Percentiles rank a stretch among this genome's conserved stretches.
Evolutionary conservation across 2,329 filamentous ascomycete species (phyloP).

Genomic region (Elsinoe ampelina): DNA sequence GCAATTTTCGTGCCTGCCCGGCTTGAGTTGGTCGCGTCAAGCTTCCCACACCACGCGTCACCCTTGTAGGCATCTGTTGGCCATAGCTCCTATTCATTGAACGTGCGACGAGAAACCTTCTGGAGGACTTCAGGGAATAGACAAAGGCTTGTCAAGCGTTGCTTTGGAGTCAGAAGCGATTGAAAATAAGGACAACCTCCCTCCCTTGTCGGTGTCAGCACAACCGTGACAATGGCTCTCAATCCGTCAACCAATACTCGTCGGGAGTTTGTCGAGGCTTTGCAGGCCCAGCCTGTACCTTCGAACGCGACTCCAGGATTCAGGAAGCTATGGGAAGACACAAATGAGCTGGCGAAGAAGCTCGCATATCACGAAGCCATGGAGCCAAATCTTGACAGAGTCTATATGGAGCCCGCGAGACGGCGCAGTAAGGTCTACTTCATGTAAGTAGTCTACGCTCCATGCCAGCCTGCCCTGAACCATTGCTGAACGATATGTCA

Average conservation of each 20-base stretch:
- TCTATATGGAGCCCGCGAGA: background rate
- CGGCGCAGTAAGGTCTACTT: conserved; percentile 11
- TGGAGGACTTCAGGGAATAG: too few relatives aligned
- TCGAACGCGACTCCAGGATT: conserved; percentile 5
- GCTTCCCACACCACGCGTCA: background rate
- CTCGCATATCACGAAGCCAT: conserved; percentile 9
- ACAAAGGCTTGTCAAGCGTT: too few relatives aligned
- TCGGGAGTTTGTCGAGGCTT: background rate
- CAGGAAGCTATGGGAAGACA: conserved; percentile 9
- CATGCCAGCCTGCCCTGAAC: background rate
- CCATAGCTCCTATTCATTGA: background rate
- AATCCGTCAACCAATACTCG: background rate
- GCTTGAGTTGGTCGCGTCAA: background rate
- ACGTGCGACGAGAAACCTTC: too few relatives aligned
- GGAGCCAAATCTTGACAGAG: background rate
- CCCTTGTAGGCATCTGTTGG: background rate
- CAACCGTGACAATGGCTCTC: background rate
- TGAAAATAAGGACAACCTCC: background rate
- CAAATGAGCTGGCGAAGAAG: background rate
- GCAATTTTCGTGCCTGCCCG: background rate
- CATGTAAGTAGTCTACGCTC: background rate
- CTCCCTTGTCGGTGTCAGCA: background rate
- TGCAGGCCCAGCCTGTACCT: background rate
- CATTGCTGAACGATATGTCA: background rate
- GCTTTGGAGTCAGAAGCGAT: too few relatives aligned